Evolutionary conservation across 2,329 filamentous ascomycete genomes (phyloP), one percentile per base, ranked within the genome.

Genomic region (Xylaria sp.): DNA sequence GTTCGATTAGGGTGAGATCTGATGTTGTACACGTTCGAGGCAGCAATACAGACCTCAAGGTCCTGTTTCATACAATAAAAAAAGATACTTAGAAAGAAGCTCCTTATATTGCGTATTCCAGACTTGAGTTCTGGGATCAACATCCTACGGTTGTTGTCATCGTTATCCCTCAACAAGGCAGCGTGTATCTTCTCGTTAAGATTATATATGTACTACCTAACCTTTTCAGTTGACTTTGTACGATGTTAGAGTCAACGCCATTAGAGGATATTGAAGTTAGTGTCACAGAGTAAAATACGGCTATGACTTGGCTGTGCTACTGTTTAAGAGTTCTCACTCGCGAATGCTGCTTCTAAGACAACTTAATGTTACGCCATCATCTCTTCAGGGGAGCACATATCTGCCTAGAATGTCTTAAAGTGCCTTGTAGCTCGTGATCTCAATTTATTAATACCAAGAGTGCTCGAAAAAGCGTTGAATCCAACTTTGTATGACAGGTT

Each of bases 21-120:
- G 28, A 20, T 48, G 39, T 66, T 39, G 20, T 55, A 20, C 46
- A 59, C 15, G 5, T 39, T 39, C 48, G 55, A 60, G 56, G 55
- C 37, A 61, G 20, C 13, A 34, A 8, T 58, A 46, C 25, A n/a
- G 18, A 8, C 39, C 13, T 37, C n/a, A 13, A n/a, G 7, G 20
- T 46, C 15, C 18, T 25, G 37, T 4, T 1, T 46, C 1, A 20
- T 25, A 41, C 18, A 28, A 8, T 10, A 1, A 37, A 2, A 9
- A 37, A 37, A 10, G 34, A 10, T 10, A 8, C 8, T 37, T 9
- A 10, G 7, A 37, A 8, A 37, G 10, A 37, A 37, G 34, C 8
- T 37, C 34, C 34, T 37, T 37, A 37, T 37, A 37, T 37, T 37
- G 7, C 34, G 8, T 37, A 37, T 37, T 37, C 34, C 4, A 37